Base-by-base conservation (phyloP, 306 rosid species). In the Leucaena leucocephala region DNA sequence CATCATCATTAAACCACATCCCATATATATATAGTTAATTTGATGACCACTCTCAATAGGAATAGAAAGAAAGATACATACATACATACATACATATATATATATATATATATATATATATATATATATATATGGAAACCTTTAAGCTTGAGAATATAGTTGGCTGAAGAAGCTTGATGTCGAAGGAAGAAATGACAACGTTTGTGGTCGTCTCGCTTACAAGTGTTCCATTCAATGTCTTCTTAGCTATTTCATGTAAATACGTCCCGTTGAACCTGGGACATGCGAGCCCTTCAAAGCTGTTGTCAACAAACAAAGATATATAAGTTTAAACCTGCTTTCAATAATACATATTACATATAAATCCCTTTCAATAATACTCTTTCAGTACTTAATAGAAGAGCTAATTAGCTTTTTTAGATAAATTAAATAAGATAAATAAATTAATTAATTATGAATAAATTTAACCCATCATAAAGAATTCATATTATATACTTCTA, bases 111-210 rank as follows among this genome's bases (percentile, higher is more conserved):
- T n/a, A 46, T 46, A 46, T 2, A 44, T 44, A 44, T 44, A 7
- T 44, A 44, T 4, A 36, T 36, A 36, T 36, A 36, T 40, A 40
- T 40, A 1, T 36, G 3, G 7, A 4, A 46, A 75, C 71, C 78
- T 59, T 43, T 2, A 59, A 21, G 36, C 16, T 59, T 43, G 78
- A 75, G 70, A 75, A 75, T 12, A 59, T 45, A 1, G 38, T 15
- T 6, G 78, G 78, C 15, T 43, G 27, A 33, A 75, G 70, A 11
- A 19, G 49, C 17, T 75, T 61, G 44, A 75, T 21, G 57, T 75
- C 78, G 66, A 59, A 75, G 14, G 70, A 16, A 15, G 78, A 68
- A 13, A 75, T 75, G 1, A 75, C 58, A 21, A 75, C 78, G 7
- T 45, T 42, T 21, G 78, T 75, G 16, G 48, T 7, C 21, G 71